Evolutionary conservation across 768 basidiomycete species (phyloP), one percentile per base, ranked within the genome.

Genomic region (Termitomyces sp.): DNA sequence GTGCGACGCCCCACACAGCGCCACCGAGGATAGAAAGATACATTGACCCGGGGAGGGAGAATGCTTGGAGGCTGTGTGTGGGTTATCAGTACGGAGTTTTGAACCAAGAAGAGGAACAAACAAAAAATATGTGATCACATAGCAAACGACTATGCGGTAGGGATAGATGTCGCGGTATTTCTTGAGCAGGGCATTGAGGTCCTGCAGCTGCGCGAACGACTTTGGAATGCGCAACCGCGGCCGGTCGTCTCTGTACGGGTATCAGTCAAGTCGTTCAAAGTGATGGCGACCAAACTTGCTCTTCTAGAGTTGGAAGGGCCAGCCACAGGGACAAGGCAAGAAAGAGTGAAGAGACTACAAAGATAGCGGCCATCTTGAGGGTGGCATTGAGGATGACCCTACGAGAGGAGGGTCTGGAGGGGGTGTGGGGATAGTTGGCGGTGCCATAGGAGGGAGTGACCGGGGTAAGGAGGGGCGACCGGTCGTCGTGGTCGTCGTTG

Each of bases 11-110:
- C 87, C 94, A 98, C 4, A 97, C 90, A 0, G 96, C 96, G 34
- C 96, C 96, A 20, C 91, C 94, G 13, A 98, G 85, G 65, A 98
- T 97, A 53, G 94, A 94, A 48, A 98, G 83, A 68, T 98, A 98
- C 94, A 98, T 96, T 43, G 94, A 96, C 1, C 95, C 95, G 0
- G 96, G 95, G 14, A 98, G 80, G 7, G 94, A 95, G 73, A 98
- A 98, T 0, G 94, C 93, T 78, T 98, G 95, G 7, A 98, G 79
- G 73, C 94, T 96, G 67, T 10, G 39, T 52, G 22, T 26, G 58
- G 26, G 18, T 42, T 34, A 32, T 61, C 54, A 57, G 62, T 34
- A 47, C 58, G 42, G n/a, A 34, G 31, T 24, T 29, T 53, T 10
- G 22, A 36, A 48, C 48, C 26, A 34, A 61, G 55, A 57, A 41